Evolutionary conservation across 176 grass and related monocot genomes (phyloP).

Genomic region (Echinochloa phyllopogon): DNA sequence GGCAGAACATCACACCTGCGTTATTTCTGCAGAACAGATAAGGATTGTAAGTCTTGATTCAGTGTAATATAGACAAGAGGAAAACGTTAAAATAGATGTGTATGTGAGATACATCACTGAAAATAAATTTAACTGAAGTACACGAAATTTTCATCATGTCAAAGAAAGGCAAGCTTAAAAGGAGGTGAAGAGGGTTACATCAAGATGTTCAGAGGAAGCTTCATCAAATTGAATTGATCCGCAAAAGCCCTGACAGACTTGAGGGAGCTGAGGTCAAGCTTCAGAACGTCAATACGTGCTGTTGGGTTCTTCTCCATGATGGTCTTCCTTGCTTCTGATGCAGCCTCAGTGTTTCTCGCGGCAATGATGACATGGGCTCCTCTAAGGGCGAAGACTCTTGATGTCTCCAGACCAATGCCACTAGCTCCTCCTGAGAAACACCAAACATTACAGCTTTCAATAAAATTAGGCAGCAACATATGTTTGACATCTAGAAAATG

Average conservation of each 20-base stretch:
- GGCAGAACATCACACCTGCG: conserved; percentile 96
- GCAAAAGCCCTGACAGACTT: conserved; percentile 78
- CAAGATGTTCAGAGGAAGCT: conserved; percentile 90
- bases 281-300: conserved; percentile 63
- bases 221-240: conserved; percentile 71
- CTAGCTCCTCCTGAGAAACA: conserved; percentile 71
- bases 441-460: not conserved
- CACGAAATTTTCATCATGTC: not conserved
- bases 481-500: not conserved
- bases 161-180: conserved; percentile 19
- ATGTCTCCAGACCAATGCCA: conserved; percentile 93
- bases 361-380: conserved; percentile 93
- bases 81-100: not conserved
- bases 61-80: not conserved
- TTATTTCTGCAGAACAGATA: conserved; percentile 76
- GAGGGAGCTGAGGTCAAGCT: conserved; percentile 93
- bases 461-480: not conserved
- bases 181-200: conserved; percentile 66
- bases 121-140: not conserved
- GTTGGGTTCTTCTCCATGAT: conserved; percentile 57
- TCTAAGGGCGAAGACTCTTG: conserved; percentile 82
- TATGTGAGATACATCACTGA: not conserved
- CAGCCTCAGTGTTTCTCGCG: conserved; percentile 91
- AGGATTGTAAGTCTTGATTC: conserved; percentile 23
- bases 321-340: conserved; percentile 60